A percentile compares a stretch with the other conserved stretches of the same genome.
Evolutionary conservation across 2,329 filamentous ascomycete species (phyloP).

Genomic region (Penicillium brevicompactum): DNA sequence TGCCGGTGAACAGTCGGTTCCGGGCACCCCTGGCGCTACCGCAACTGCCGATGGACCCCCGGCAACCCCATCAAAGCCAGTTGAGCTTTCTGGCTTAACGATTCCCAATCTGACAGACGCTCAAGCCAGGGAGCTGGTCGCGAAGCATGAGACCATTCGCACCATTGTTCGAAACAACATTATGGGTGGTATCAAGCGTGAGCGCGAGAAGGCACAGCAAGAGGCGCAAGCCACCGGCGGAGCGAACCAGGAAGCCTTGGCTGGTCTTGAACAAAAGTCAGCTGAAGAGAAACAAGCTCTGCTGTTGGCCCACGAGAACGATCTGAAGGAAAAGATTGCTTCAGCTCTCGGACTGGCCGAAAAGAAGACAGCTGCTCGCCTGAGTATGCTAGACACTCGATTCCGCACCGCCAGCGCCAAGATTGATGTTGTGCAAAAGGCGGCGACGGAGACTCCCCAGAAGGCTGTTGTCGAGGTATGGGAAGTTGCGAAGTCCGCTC

Average conservation of each 20-base stretch:
- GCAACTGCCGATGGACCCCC: slow-evolving; percentile 26
- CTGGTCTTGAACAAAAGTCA: slow-evolving; percentile 42
- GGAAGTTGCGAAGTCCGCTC: slow-evolving; percentile 73
- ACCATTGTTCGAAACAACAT: slow-evolving; percentile 61
- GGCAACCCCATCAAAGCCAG: slow-evolving; percentile 33
- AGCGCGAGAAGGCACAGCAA: slow-evolving; percentile 45
- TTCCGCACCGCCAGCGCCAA: slow-evolving; percentile 67
- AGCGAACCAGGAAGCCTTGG: slow-evolving; percentile 38
- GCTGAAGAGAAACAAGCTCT: slow-evolving; percentile 44
- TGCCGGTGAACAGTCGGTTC: slow-evolving; percentile 41
- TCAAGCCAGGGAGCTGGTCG: slow-evolving; percentile 54
- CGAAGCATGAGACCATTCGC: slow-evolving; percentile 53
- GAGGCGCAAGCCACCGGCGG: slow-evolving; percentile 29
- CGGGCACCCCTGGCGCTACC: slow-evolving; percentile 23
- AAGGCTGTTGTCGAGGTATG: slow-evolving; percentile 84
- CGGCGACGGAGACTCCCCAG: slow-evolving; percentile 81
- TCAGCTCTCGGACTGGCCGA: slow-evolving; percentile 69
- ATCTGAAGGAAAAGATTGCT: slow-evolving; percentile 60
- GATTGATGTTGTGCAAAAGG: slow-evolving; percentile 75
- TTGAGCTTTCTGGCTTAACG: slow-evolving; percentile 26
- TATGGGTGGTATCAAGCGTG: slow-evolving; percentile 47
- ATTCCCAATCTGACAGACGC: slow-evolving; percentile 48
- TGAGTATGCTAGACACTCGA: slow-evolving; percentile 78
- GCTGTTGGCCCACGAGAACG: slow-evolving; percentile 55
- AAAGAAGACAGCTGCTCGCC: slow-evolving; percentile 72